These are phyloP conservation scores for Fusarium chlamydosporum DNA, from an alignment of 2,329 filamentous ascomycete species.

Conservation along the genomic window DNA sequence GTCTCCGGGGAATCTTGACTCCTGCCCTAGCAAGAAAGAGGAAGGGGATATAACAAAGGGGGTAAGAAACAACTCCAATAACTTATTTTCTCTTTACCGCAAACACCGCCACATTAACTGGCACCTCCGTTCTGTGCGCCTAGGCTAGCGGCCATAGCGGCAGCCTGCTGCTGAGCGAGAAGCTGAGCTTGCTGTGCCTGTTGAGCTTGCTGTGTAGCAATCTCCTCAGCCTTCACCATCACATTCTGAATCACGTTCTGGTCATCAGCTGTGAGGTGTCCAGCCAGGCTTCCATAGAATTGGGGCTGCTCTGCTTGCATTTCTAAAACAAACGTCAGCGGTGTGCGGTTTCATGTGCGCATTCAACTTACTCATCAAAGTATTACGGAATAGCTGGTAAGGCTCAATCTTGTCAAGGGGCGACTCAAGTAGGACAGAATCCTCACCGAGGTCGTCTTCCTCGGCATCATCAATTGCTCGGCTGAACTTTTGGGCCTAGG, in stretches of 20 bases:
- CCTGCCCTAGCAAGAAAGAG: constrained; percentile 48
- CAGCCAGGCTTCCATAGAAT: constrained; percentile 85
- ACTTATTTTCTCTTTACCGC: constrained; percentile 38
- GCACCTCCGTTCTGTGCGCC: constrained; percentile 49
- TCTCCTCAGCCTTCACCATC: constrained; percentile 72
- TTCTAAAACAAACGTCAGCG: constrained; percentile 65
- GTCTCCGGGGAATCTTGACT: constrained; percentile 51
- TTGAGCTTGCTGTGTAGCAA: constrained; percentile 54
- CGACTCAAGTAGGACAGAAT: constrained; percentile 92
- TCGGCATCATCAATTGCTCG: constrained; percentile 77
- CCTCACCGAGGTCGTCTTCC: constrained; percentile 91
- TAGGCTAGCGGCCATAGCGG: constrained; percentile 34
- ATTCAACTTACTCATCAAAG: constrained; percentile 79
- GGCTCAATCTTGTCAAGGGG: constrained; percentile 96
- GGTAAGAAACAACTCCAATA: constrained; percentile 46
- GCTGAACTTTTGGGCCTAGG: constrained; percentile 84
- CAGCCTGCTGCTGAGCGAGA: constrained; percentile 51
- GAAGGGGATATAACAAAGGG: constrained; percentile 51
- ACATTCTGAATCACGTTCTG: constrained; percentile 84
- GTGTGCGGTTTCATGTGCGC: background rate
- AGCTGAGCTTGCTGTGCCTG: constrained; percentile 50
- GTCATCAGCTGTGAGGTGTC: constrained; percentile 83
- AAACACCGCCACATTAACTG: constrained; percentile 38
- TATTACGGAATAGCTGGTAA: constrained; percentile 87
- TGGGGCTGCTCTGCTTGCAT: constrained; percentile 93